A percentile compares a stretch with the other conserved stretches of the same genome.
Evolutionary conservation across 345 rosid species (phyloP).

Genomic region (Eutrema japonicum): DNA sequence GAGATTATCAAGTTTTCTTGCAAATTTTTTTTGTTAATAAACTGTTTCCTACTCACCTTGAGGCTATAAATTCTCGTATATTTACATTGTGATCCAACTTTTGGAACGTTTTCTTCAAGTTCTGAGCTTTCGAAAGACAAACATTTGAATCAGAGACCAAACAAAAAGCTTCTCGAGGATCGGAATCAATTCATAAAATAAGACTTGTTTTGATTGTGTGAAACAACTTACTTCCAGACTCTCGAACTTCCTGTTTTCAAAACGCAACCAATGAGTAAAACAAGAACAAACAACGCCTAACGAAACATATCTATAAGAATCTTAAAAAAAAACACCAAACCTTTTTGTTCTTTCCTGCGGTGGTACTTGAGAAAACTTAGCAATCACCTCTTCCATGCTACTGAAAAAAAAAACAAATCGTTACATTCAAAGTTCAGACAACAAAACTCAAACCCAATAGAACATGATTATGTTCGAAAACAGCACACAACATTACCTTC

Average conservation of each 20-base stretch:
- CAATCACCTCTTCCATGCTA: constrained; percentile 71
- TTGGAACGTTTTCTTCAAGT: constrained; percentile 84
- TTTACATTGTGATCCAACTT: constrained; percentile 89
- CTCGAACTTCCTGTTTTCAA: constrained; percentile 73
- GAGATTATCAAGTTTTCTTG: constrained; percentile 7
- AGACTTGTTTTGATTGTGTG: constrained; percentile 12
- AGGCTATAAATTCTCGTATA: constrained; percentile 72
- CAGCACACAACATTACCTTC: constrained; percentile 49
- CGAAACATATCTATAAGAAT: background rate
- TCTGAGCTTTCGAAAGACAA: constrained; percentile 60
- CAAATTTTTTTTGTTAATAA: background rate
- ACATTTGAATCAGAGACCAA: constrained; percentile 32
- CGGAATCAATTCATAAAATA: background rate
- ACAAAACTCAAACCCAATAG: background rate
- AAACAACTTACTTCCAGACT: constrained; percentile 81
- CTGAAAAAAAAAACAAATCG: constrained; percentile 37
- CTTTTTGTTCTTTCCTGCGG: constrained; percentile 87
- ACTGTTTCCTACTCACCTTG: constrained; percentile 50
- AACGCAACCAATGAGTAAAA: constrained; percentile 19
- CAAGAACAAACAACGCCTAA: background rate
- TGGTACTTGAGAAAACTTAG: constrained; percentile 65
- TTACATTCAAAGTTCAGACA: background rate
- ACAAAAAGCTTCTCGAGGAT: constrained; percentile 11
- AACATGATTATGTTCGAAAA: background rate
- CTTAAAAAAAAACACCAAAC: constrained; percentile 39